phyloP scores from a whole-genome alignment of 495 filamentous ascomycete species.

The Neurospora sp. region DNA sequence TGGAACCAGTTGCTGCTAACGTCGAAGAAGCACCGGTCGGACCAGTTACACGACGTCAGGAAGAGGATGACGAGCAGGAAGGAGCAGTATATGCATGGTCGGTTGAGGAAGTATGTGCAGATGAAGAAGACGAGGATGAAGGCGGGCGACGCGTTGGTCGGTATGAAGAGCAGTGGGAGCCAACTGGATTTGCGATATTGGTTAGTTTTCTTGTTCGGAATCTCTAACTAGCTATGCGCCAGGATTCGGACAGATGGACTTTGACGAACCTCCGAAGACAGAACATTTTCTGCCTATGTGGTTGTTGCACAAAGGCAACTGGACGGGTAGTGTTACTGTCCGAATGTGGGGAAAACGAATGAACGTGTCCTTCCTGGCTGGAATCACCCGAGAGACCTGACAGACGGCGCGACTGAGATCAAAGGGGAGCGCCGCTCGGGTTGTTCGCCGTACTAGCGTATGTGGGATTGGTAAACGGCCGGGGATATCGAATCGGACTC shows the following conservation, averaged over 20 bases:
- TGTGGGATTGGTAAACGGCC: not conserved
- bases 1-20: conserved; percentile 76
- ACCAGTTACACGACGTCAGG: conserved; percentile 83
- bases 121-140: conserved; percentile 88
- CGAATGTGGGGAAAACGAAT: not conserved
- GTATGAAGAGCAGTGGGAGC: conserved; percentile 65
- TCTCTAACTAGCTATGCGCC: not conserved
- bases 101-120: conserved; percentile 80
- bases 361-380: not conserved
- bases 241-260: not conserved
- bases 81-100: conserved; percentile 86
- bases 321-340: not conserved
- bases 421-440: not conserved
- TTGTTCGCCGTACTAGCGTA: not conserved
- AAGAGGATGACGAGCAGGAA: conserved; percentile 82
- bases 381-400: not conserved
- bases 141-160: conserved; percentile 68
- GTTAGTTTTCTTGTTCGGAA: not conserved
- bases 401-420: not conserved
- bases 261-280: conserved; percentile 66
- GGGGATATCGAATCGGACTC: not conserved
- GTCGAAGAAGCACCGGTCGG: conserved; percentile 81
- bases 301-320: not conserved
- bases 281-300: conserved; percentile 47
- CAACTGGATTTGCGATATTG: conserved; percentile 34